Evolutionary conservation across 768 basidiomycete species (phyloP).

Genomic region (Sistotremastrum niveocremeum): DNA sequence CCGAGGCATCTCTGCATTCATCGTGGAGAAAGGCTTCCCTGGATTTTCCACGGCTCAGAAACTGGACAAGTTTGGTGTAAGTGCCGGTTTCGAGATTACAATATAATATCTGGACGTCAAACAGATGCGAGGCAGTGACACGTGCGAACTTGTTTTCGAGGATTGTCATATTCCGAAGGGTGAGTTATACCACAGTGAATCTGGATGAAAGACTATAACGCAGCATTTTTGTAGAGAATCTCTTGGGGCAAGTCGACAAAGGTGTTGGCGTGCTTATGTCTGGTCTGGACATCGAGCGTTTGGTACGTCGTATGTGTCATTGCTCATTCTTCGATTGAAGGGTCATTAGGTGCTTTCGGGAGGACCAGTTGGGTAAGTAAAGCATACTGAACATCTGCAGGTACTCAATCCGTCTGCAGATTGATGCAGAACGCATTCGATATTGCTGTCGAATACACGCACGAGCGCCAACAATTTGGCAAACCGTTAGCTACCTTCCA

Average conservation of each 20-base stretch:
- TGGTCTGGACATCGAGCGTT: slow-evolving; percentile 81
- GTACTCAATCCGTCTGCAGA: slow-evolving; percentile 21
- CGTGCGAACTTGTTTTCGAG: slow-evolving; percentile 87
- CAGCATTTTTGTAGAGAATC: slow-evolving; percentile 42
- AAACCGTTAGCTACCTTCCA: slow-evolving; percentile 83
- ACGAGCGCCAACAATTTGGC: slow-evolving; percentile 86
- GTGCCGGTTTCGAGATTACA: neutral
- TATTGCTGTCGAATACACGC: slow-evolving; percentile 77
- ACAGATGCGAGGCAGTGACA: slow-evolving; percentile 86
- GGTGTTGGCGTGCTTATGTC: slow-evolving; percentile 90
- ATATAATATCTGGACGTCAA: neutral
- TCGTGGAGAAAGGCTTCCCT: slow-evolving; percentile 67
- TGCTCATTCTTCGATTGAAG: slow-evolving; percentile 80
- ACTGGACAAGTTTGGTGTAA: slow-evolving; percentile 77
- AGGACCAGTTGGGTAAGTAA: neutral
- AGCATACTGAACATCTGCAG: neutral
- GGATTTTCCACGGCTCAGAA: slow-evolving; percentile 87
- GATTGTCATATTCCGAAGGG: slow-evolving; percentile 82
- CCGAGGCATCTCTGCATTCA: slow-evolving; percentile 86
- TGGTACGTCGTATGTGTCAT: slow-evolving; percentile 49
- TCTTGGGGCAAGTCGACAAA: slow-evolving; percentile 65
- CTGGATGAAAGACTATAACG: slow-evolving; percentile 2
- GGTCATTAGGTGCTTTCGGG: neutral
- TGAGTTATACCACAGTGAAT: slow-evolving; percentile 18
- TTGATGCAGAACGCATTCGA: slow-evolving; percentile 94